These are phyloP conservation scores for Pholiota adiposa DNA, from an alignment of 1,284 basidiomycete genomes.

Conservation along the genomic window DNA sequence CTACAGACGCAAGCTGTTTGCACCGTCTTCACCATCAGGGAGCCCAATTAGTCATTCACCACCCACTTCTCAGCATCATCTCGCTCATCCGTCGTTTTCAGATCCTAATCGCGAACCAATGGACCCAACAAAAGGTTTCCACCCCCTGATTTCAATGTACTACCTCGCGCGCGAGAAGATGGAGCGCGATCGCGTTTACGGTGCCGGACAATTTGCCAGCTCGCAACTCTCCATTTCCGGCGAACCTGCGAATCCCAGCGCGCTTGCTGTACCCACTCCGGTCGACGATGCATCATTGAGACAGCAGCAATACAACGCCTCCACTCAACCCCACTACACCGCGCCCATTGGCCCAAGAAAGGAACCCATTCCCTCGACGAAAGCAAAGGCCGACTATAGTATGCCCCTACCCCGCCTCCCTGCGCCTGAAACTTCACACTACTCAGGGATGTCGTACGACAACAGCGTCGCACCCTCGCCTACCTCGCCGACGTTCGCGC, in stretches of 20 bases:
- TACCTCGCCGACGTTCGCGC: constrained; percentile 57
- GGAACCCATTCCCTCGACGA: constrained; percentile 23
- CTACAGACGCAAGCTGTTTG: constrained; percentile 90
- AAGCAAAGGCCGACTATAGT: constrained; percentile 70
- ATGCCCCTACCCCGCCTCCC: constrained; percentile 84
- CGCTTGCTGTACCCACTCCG: constrained; percentile 25
- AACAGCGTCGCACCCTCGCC: constrained; percentile 57
- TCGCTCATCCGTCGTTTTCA: constrained; percentile 47
- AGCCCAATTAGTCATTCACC: constrained; percentile 47
- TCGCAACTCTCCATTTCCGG: constrained; percentile 69
- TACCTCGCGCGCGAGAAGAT: constrained; percentile 95
- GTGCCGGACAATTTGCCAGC: constrained; percentile 91
- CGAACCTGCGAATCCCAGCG: constrained; percentile 22
- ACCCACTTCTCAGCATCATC: constrained; percentile 57
- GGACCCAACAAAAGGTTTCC: constrained; percentile 93
- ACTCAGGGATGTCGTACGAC: constrained; percentile 79
- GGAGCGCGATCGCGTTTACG: constrained; percentile 92
- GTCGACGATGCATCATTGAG: constrained; percentile 26
- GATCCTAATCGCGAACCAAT: constrained; percentile 53
- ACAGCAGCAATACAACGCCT: constrained; percentile 25
- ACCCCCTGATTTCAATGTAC: constrained; percentile 96
- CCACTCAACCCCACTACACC: constrained; percentile 28
- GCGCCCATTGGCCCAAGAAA: constrained; percentile 22
- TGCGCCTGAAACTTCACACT: constrained; percentile 79
- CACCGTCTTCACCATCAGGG: constrained; percentile 56